Conservation (phyloP, 73 alveolate genomes). For the Paramecium sonneborni region DNA sequence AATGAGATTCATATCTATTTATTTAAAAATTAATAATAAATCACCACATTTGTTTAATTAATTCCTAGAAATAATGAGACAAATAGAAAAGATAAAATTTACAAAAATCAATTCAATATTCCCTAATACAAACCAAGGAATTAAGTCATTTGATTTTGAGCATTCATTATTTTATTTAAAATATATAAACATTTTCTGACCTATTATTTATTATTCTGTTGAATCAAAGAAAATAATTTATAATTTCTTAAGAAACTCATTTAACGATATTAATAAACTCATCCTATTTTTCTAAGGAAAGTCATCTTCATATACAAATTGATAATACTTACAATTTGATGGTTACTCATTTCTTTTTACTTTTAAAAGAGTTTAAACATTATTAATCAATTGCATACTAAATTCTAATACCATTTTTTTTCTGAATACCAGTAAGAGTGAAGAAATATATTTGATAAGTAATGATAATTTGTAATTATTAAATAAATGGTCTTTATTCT, state of each 20-base stretch:
- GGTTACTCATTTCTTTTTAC: no score
- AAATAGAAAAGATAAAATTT: no score
- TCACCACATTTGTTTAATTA: background rate
- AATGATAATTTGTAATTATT: background rate
- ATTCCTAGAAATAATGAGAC: no score
- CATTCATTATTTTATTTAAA: background rate
- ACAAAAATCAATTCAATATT: no score
- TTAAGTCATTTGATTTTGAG: background rate
- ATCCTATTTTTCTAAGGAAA: no score
- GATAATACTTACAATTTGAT: no score
- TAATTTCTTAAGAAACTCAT: no score
- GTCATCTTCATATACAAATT: no score
- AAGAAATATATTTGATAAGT: background rate
- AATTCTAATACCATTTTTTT: no score
- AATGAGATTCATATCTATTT: constrained; percentile 28
- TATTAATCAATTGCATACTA: no score
- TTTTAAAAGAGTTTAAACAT: no score
- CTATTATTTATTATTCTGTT: background rate
- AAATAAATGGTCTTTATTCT: background rate
- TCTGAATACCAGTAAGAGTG: background rate
- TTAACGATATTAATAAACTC: no score
- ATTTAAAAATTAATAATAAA: background rate
- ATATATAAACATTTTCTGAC: background rate
- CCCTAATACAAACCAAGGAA: background rate
- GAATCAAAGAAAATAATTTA: background rate